Evolutionary conservation across 352 stramenopile genomes (phyloP), one percentile per base, ranked within the genome.

Genomic region (Phytophthora litchii): DNA sequence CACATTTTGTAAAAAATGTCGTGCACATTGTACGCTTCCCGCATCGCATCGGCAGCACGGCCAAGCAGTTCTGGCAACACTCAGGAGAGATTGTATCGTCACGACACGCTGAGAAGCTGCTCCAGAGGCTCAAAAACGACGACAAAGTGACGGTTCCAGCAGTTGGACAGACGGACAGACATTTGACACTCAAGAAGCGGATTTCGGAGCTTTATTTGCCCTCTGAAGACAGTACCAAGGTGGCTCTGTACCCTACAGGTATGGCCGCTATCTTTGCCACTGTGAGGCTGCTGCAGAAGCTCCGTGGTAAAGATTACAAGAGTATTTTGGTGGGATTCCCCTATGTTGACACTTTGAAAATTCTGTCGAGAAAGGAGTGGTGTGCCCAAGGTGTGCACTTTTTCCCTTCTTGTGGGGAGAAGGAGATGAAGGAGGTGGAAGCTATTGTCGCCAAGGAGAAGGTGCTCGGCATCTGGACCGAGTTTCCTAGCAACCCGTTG

Each of bases 331-430:
- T 96, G 54, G 94, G 92, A 6, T 98, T 98, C 63, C 90, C 94
- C 0, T 98, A 98, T 67, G 68, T 98, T 32, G 94, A 98, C 72
- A 97, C 94, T 6, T 74, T 98, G 44, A 98, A 98, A 75, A 88
- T 98, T 47, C 73, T 94, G 45, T 81, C 88, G 46, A 80, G 92
- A 27, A 64, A 69, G n/a, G 86, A 97, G 70, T 95, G 91, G 74
- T 95, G 87, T 69, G 46, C 74, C 3, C 75, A 67, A 12, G 91
- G 92, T 7, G 87, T 96, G 7, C 76, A 95, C 49, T 98, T 98
- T 64, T 97, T 97, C 72, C 88, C 91, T 0, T 75, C 76, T 1
- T 86, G 86, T 6, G 77, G 88, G 51, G 85, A 89, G 25, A 60
- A 78, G 29, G 71, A 83, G 53, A 70, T 91, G 49, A 8, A 74